A percentile compares a stretch with the other conserved stretches of the same genome.
phyloP scores from a whole-genome alignment of 108 stramenopile genomes.

The Nitzschia putrida region DNA sequence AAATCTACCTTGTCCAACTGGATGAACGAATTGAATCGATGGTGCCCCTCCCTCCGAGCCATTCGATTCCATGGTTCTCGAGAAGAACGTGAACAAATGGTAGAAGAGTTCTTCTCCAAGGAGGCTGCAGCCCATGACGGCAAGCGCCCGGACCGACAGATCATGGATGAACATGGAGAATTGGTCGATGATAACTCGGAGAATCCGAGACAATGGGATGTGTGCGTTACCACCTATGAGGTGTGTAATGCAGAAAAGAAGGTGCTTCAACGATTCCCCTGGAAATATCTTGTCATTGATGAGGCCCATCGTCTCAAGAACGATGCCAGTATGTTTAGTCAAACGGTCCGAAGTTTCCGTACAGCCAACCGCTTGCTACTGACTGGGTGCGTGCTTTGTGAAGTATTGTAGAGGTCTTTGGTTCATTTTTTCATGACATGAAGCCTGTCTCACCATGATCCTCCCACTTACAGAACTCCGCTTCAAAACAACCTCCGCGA shows the following conservation, averaged over 20 bases:
- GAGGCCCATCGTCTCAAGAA: conserved; percentile 99
- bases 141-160: conserved; percentile 66
- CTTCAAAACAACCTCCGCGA: conserved; percentile 90
- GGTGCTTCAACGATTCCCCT: conserved; percentile 82
- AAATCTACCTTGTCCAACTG: conserved; percentile 98
- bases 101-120: conserved; percentile 75
- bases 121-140: conserved; percentile 82
- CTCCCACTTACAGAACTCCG: conserved; percentile 69
- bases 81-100: conserved; percentile 82
- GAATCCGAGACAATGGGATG: conserved; percentile 89
- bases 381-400: conserved; percentile 63
- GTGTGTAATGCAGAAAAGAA: conserved; percentile 87
- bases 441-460: neutral
- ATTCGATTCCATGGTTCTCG: conserved; percentile 91
- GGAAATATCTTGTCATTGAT: conserved; percentile 97
- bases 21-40: conserved; percentile 96
- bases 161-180: conserved; percentile 67
- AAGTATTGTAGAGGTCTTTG: neutral
- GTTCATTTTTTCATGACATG: neutral
- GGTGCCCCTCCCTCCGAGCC: conserved; percentile 90
- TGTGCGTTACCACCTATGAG: conserved; percentile 97
- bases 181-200: conserved; percentile 82
- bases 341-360: conserved; percentile 86
- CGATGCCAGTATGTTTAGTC: conserved; percentile 86
- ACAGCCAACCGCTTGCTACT: conserved; percentile 93